phyloP scores from a whole-genome alignment of 495 filamentous ascomycete species.

The Aspergillus bridgeri region DNA sequence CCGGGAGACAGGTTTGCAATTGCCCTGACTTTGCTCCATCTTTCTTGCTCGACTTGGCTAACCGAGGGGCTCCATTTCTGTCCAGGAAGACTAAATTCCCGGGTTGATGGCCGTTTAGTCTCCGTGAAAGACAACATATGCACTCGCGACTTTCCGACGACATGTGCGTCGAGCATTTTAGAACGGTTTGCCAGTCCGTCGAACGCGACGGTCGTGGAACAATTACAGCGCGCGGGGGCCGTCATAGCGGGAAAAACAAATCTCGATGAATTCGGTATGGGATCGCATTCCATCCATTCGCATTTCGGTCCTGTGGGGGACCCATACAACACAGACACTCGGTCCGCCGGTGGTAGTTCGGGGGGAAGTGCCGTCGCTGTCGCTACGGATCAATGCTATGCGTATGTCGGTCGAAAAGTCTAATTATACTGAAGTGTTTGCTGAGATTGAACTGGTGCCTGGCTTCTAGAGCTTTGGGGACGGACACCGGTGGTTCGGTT shows the following conservation, averaged over 20 bases:
- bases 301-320: constrained; percentile 64
- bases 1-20: constrained; percentile 30
- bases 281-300: constrained; percentile 80
- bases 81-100: constrained; percentile 32
- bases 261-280: constrained; percentile 98
- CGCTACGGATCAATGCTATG: constrained; percentile 62
- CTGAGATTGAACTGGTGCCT: constrained; percentile 1
- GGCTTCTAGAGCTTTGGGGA: constrained; percentile 67
- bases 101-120: constrained; percentile 54
- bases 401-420: constrained; percentile 37
- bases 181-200: constrained; percentile 69
- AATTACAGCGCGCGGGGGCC: constrained; percentile 62
- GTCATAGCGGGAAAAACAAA: constrained; percentile 77
- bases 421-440: constrained; percentile 3
- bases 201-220: constrained; percentile 75
- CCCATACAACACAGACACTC: constrained; percentile 25
- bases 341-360: constrained; percentile 87
- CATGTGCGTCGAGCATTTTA: constrained; percentile 78
- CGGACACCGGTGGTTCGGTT: constrained; percentile 93
- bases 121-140: constrained; percentile 92
- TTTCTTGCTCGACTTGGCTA: background rate
- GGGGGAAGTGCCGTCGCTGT: constrained; percentile 92
- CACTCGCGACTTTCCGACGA: constrained; percentile 65
- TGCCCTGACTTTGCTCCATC: background rate
- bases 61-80: background rate